Evolutionary conservation across 148 eudicot genomes (phyloP).

Genomic region (Camellia lanceoleosa): DNA sequence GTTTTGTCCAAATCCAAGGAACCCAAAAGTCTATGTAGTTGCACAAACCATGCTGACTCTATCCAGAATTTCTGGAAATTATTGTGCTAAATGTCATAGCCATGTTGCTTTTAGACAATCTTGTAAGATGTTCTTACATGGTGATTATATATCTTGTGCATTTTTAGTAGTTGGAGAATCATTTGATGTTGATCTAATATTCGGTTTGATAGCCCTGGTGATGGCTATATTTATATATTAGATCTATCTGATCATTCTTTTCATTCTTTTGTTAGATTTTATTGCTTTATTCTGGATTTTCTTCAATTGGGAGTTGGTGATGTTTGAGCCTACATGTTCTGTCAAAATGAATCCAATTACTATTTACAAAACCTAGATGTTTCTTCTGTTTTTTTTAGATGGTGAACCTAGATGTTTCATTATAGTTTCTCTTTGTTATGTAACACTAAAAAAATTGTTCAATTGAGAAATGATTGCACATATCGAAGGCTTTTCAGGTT

Average conservation of each 20-base stretch:
- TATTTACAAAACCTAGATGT: too few relatives aligned
- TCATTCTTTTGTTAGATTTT: background rate
- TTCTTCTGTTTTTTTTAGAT: too few relatives aligned
- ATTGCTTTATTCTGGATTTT: too few relatives aligned
- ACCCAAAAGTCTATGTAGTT: background rate
- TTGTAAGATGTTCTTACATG: too few relatives aligned
- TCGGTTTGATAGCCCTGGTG: constrained; percentile 19
- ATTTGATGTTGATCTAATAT: constrained; percentile 17
- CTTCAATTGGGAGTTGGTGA: background rate
- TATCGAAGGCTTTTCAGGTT: constrained; percentile 47
- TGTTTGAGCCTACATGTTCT: background rate
- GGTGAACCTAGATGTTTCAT: too few relatives aligned
- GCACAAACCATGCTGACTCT: too few relatives aligned
- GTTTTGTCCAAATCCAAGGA: background rate
- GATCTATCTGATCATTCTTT: constrained; percentile 54
- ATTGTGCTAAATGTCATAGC: too few relatives aligned
- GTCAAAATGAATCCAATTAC: too few relatives aligned
- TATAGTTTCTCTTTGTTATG: too few relatives aligned
- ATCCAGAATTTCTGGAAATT: too few relatives aligned
- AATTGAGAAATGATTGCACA: constrained; percentile 15
- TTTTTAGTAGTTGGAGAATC: constrained; percentile 14
- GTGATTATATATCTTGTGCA: background rate
- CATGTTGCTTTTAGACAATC: too few relatives aligned
- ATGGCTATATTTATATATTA: constrained; percentile 24
- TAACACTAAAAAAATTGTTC: background rate